Conservation (phyloP, 768 basidiomycete species). For the Strobilomyces dryophilus region DNA sequence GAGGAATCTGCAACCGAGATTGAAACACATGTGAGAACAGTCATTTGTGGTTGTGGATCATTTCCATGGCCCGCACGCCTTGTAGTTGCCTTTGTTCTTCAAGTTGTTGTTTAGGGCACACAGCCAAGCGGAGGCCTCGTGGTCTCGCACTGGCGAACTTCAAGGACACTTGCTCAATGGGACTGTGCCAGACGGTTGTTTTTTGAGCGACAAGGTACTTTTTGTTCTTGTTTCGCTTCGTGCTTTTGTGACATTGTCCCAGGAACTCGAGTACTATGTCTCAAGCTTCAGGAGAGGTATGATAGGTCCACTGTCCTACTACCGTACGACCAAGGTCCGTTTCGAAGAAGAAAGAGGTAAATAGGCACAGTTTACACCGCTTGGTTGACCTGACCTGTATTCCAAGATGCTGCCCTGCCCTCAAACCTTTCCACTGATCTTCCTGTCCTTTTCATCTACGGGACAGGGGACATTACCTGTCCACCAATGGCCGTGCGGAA, state of each 20-base stretch:
- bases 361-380: background rate
- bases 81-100: conserved; percentile 18
- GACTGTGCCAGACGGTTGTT: conserved; percentile 4
- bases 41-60: background rate
- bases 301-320: conserved; percentile 75
- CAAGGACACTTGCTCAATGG: conserved; percentile 6
- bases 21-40: conserved; percentile 47
- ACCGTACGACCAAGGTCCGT: conserved; percentile 57
- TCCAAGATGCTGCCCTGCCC: conserved; percentile 42
- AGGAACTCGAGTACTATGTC: conserved; percentile 58
- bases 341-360: conserved; percentile 61
- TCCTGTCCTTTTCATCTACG: conserved; percentile 60
- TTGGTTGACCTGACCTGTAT: background rate
- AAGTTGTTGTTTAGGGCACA: conserved; percentile 6
- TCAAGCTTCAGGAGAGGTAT: conserved; percentile 46
- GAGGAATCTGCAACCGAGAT: conserved; percentile 49
- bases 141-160: conserved; percentile 4
- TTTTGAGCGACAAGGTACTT: conserved; percentile 19
- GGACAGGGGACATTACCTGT: conserved; percentile 51
- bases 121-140: background rate
- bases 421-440: conserved; percentile 42
- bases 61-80: conserved; percentile 23
- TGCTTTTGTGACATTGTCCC: conserved; percentile 3
- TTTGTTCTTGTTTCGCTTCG: background rate
- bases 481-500: conserved; percentile 38